Conservation (phyloP, 2,329 filamentous ascomycete genomes). For the Cladophialophora exuberans region DNA sequence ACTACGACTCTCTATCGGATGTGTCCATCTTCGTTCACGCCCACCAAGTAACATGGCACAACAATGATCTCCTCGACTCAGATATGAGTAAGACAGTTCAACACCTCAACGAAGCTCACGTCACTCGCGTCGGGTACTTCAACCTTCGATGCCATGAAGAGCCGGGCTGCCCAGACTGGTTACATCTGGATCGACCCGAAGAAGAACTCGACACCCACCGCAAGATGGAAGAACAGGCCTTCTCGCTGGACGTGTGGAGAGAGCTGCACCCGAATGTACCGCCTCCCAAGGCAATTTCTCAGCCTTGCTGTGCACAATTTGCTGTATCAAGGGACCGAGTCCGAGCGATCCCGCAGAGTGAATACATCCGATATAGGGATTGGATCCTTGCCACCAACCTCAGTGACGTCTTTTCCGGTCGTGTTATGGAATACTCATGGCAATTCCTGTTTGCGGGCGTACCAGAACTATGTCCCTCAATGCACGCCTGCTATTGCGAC, state of each 20-base stretch:
- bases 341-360: slow-evolving; percentile 54
- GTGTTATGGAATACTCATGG: slow-evolving; percentile 68
- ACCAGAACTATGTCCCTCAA: slow-evolving; percentile 48
- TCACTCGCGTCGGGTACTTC: slow-evolving; percentile 60
- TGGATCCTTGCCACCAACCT: slow-evolving; percentile 63
- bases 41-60: slow-evolving; percentile 62
- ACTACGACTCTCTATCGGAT: slow-evolving; percentile 62
- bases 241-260: slow-evolving; percentile 51
- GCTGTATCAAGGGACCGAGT: slow-evolving; percentile 63
- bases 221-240: slow-evolving; percentile 53
- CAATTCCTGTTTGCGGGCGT: slow-evolving; percentile 63
- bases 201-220: slow-evolving; percentile 41
- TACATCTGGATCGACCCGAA: slow-evolving; percentile 50
- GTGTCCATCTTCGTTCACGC: slow-evolving; percentile 64
- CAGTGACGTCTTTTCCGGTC: slow-evolving; percentile 59
- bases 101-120: slow-evolving; percentile 54
- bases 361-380: slow-evolving; percentile 62
- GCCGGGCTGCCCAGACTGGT: slow-evolving; percentile 63
- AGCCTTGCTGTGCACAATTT: slow-evolving; percentile 68
- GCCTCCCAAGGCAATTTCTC: slow-evolving; percentile 56
- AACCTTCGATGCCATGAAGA: slow-evolving; percentile 63
- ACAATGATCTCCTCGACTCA: slow-evolving; percentile 56
- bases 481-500: slow-evolving; percentile 65
- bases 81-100: slow-evolving; percentile 55
- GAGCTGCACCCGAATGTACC: slow-evolving; percentile 39